phyloP scores from a whole-genome alignment of 2,329 filamentous ascomycete genomes.

The Trichocomaceae sp. region DNA sequence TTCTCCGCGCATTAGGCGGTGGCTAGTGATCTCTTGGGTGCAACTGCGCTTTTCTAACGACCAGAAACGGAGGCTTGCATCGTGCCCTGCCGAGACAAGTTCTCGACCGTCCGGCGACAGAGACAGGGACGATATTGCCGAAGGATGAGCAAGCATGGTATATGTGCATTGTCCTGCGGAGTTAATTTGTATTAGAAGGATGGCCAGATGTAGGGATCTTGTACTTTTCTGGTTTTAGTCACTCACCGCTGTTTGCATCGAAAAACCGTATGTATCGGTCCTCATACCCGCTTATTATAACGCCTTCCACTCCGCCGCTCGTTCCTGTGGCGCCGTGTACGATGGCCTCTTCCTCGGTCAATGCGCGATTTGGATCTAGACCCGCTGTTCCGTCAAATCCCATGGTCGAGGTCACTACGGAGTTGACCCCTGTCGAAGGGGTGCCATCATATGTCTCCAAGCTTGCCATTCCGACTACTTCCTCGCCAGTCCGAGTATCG shows the following conservation, averaged over 20 bases:
- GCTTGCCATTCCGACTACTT: constrained; percentile 87
- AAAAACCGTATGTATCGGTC: constrained; percentile 95
- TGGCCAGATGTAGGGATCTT: neutral
- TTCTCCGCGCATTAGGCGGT: constrained; percentile 91
- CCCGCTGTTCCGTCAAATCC: constrained; percentile 63
- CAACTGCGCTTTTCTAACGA: constrained; percentile 90
- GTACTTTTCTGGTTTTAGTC: neutral
- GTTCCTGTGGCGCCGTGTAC: constrained; percentile 77
- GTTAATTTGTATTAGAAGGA: neutral
- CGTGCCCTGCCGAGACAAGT: constrained; percentile 91
- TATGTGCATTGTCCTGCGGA: constrained; percentile 91
- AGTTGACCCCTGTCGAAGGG: constrained; percentile 74
- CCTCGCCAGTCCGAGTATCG: constrained; percentile 85
- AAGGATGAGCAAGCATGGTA: constrained; percentile 93
- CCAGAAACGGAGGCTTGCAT: constrained; percentile 95
- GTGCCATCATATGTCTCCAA: constrained; percentile 90
- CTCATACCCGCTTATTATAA: constrained; percentile 94
- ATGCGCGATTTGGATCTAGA: constrained; percentile 56
- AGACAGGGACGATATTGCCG: constrained; percentile 83
- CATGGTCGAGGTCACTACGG: constrained; percentile 78
- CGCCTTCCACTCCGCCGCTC: constrained; percentile 77
- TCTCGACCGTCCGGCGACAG: constrained; percentile 90
- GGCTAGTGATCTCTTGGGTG: constrained; percentile 88
- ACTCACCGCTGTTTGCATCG: constrained; percentile 95
- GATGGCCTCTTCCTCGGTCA: constrained; percentile 60